Percentiles rank a stretch among this genome's conserved stretches.
These are phyloP conservation scores for Amanita phalloides DNA, from an alignment of 768 basidiomycete genomes.

Conservation along the genomic window DNA sequence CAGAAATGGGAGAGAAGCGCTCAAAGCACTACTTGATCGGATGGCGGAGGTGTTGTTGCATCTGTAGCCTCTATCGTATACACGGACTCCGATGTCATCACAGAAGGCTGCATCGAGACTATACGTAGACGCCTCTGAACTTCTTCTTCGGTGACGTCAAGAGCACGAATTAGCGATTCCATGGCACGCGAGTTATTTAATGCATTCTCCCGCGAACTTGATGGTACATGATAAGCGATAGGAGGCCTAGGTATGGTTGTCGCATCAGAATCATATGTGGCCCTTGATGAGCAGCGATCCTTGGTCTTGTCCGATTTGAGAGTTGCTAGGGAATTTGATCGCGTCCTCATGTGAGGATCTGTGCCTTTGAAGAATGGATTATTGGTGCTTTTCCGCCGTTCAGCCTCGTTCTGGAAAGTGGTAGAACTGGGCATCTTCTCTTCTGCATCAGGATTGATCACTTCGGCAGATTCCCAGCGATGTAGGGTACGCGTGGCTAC, in stretches of 20 bases:
- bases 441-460: conserved; percentile 21
- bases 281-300: conserved; percentile 19
- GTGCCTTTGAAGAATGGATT: conserved; percentile 33
- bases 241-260: conserved; percentile 19
- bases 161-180: conserved; percentile 57
- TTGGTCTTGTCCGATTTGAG: conserved; percentile 28
- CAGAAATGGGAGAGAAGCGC: not conserved
- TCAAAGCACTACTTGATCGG: not conserved
- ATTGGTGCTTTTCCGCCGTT: conserved; percentile 25
- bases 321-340: conserved; percentile 31
- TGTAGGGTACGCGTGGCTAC: conserved; percentile 39
- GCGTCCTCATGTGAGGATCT: conserved; percentile 16
- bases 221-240: conserved; percentile 20
- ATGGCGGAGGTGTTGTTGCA: conserved; percentile 5
- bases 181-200: conserved; percentile 43
- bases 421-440: conserved; percentile 14
- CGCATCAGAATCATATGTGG: conserved; percentile 29
- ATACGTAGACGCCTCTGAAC: conserved; percentile 41
- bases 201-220: conserved; percentile 25
- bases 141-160: conserved; percentile 38
- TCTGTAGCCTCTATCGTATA: conserved; percentile 20
- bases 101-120: conserved; percentile 48
- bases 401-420: conserved; percentile 12
- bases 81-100: conserved; percentile 23
- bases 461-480: conserved; percentile 55